A percentile compares a stretch with the other conserved stretches of the same genome.
Evolutionary conservation across 441 rosid species (phyloP).

Genomic region (Populus hybrid): DNA sequence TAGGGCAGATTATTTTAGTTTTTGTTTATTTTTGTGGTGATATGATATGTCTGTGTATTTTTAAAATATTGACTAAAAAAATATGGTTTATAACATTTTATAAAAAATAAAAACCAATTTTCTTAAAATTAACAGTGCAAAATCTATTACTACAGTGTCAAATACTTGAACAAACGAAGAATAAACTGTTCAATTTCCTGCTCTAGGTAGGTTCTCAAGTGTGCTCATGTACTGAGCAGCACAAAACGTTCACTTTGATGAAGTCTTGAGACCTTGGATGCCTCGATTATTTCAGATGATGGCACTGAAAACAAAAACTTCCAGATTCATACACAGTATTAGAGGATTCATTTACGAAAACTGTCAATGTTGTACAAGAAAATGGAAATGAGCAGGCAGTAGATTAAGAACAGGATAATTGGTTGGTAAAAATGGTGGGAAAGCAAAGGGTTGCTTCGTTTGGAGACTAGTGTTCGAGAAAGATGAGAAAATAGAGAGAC

Average conservation of each 20-base stretch:
- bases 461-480: slow-evolving; percentile 23
- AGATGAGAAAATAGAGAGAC: background rate
- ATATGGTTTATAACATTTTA: too few species aligned
- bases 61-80: too few species aligned
- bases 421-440: slow-evolving; percentile 15
- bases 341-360: background rate
- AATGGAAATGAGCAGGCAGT: background rate
- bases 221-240: too few species aligned
- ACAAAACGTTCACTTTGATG: too few species aligned
- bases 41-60: too few species aligned
- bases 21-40: too few species aligned
- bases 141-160: background rate
- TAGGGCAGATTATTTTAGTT: too few species aligned
- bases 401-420: background rate
- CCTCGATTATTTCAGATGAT: background rate
- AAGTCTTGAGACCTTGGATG: background rate
- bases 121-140: too few species aligned
- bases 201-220: too few species aligned
- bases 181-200: too few species aligned
- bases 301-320: too few species aligned
- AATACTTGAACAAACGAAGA: background rate
- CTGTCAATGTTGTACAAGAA: background rate
- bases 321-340: background rate
- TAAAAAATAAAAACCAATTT: too few species aligned
- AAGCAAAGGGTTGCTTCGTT: slow-evolving; percentile 42